Percentiles rank a stretch among this genome's conserved stretches.
Conservation (phyloP, 2,329 filamentous ascomycete genomes). For the Calcarisporium arbuscula region DNA sequence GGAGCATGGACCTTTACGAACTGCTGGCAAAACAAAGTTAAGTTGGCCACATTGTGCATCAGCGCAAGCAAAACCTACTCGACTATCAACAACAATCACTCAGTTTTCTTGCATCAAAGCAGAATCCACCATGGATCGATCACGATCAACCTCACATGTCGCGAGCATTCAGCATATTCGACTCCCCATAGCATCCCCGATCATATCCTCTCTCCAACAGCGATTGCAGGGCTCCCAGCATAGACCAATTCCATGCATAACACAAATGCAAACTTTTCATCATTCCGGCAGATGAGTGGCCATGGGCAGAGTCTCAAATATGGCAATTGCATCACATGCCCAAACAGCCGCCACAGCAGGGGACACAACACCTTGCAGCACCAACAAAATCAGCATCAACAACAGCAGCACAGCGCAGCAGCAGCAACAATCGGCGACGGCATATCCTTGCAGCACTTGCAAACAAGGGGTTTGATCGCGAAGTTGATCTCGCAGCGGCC, state of each 20-base stretch:
- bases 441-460: slow-evolving; percentile 85
- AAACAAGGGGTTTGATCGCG: slow-evolving; percentile 84
- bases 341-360: slow-evolving; percentile 1
- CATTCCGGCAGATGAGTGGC: slow-evolving; percentile 25
- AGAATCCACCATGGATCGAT: slow-evolving; percentile 42
- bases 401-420: slow-evolving; percentile 16
- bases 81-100: slow-evolving; percentile 24
- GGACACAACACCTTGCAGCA: slow-evolving; percentile 12
- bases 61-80: slow-evolving; percentile 21
- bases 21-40: slow-evolving; percentile 46
- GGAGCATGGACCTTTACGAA: too few species aligned
- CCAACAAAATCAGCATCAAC: slow-evolving; percentile 2
- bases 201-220: slow-evolving; percentile 48
- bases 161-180: slow-evolving; percentile 52
- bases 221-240: slow-evolving; percentile 42
- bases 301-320: slow-evolving; percentile 29
- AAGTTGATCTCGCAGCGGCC: slow-evolving; percentile 94
- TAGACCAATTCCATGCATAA: slow-evolving; percentile 36
- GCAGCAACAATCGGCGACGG: slow-evolving; percentile 45
- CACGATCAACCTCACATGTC: slow-evolving; percentile 54
- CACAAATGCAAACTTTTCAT: slow-evolving; percentile 30
- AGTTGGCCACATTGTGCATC: too few species aligned
- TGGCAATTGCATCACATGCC: slow-evolving; percentile 32
- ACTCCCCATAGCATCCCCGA: slow-evolving; percentile 39
- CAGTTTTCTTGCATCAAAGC: slow-evolving; percentile 27